phyloP scores from a whole-genome alignment of 306 rosid genomes.

The Acacia melanoxylon region DNA sequence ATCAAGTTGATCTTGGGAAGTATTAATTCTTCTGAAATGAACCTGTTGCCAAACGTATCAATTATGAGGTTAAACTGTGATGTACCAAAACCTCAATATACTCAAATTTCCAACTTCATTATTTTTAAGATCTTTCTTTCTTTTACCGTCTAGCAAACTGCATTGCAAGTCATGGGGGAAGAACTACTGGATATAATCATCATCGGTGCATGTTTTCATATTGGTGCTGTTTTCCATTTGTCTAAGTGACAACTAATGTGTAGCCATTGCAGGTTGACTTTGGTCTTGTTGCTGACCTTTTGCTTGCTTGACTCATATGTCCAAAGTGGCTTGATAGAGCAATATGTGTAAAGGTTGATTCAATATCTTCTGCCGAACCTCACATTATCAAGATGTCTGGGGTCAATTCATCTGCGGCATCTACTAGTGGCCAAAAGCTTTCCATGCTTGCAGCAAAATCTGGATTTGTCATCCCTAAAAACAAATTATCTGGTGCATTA shows the following conservation, averaged over 20 bases:
- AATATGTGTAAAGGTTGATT: conserved; percentile 54
- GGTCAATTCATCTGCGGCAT: conserved; percentile 44
- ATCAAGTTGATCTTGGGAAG: not conserved
- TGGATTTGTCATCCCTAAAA: conserved; percentile 94
- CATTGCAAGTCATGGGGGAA: not conserved
- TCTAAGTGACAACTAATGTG: not conserved
- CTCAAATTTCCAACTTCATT: not conserved
- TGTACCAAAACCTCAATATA: not conserved
- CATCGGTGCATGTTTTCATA: no score
- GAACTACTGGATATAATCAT: not conserved
- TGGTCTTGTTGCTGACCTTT: not conserved
- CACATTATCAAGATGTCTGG: conserved; percentile 55
- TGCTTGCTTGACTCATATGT: not conserved
- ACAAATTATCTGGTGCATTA: conserved; percentile 85
- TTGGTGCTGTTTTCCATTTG: not conserved
- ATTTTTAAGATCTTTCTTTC: not conserved
- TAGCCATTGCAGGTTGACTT: conserved; percentile 26
- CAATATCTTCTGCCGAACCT: conserved; percentile 45
- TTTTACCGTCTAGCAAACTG: not conserved
- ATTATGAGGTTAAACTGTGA: not conserved
- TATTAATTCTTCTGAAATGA: not conserved
- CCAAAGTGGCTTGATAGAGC: conserved; percentile 34
- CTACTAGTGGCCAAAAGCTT: conserved; percentile 59
- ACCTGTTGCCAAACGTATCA: not conserved
- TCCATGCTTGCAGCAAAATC: conserved; percentile 76